Evolutionary conservation across 768 basidiomycete species (phyloP), one percentile per base, ranked within the genome.

Genomic region (Suillus weaverae): DNA sequence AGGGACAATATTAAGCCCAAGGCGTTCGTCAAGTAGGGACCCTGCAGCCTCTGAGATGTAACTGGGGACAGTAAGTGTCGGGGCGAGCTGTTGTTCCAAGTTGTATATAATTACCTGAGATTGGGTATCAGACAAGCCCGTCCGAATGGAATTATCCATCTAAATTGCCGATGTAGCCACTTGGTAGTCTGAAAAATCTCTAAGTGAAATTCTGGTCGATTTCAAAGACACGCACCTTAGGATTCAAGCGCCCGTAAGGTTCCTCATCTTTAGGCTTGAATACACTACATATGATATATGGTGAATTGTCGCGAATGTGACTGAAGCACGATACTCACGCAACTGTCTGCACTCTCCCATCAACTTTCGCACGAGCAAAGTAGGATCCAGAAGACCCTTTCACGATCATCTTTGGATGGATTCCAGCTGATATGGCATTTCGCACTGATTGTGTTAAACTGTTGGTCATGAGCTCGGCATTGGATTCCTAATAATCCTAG

Each of bases 221-320:
- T n/a, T 4, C 9, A 30, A 14, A 10, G 14, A 48, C 8, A 55
- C 73, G 56, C 59, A 87, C 89, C 83, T 96, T 96, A 1, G 94
- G 94, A 74, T 95, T 95, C 22, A 95, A 81, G 46, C 87, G 82
- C 32, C 94, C 94, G 72, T 95, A 96, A 1, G 94, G 94, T 69
- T 95, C 92, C 72, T 93, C 91, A 65, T 93, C 91, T 74, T 95
- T 94, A 1, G 94, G 94, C 74, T 96, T 96, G 77, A 97, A 96
- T 4, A 96, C 91, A 6, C 90, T 95, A 18, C 30, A 32, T 33
- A 43, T 33, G 43, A 18, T 18, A 26, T 57, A 16, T 57, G 10
- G 2, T 9, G 38, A 50, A 6, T 46, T 30, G 22, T 57, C 3
- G 55, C 22, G 9, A 56, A 26, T 39, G 35, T 2, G 20, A n/a